Evolutionary conservation across 179 eudicot species (phyloP), one percentile per base, ranked within the genome.

Genomic region (Nepenthes alata): DNA sequence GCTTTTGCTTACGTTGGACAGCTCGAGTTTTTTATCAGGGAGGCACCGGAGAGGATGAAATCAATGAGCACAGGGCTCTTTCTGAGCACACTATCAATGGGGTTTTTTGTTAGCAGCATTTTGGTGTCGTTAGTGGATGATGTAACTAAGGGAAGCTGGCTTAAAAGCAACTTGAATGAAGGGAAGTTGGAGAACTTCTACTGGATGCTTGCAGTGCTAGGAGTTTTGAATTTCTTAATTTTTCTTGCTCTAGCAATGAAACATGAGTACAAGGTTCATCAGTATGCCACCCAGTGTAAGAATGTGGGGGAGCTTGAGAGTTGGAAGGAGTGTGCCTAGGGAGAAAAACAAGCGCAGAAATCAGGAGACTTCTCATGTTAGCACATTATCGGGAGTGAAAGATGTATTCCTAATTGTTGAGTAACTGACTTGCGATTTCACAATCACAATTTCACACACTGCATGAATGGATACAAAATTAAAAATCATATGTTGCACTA

Each of bases 11-110:
- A 89, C 47, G 97, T 89, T 2, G 97, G 97, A 2, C 95, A 89
- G 70, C 90, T 90, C 0, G 97, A 90, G 69, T 90, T 90, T 73
- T 90, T 90, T 80, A 90, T 90, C 41, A 78, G 95, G 67, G 95
- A 90, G 62, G 95, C 97, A 37, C 97, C 97, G 1, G 97, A 89
- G 64, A 85, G 76, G 83, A 89, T 89, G 97, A 89, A 89, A 70
- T 89, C 97, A 0, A 87, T 85, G 97, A 89, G 96, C 79, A 89
- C 96, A 36, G 95, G 96, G 14, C 66, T 89, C 49, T 89, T 89
- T 65, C 55, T 89, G 11, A 85, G 80, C 71, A 80, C 87, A 2
- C 79, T 89, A 2, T 81, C 97, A 0, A 85, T 87, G 87, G 97
- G 97, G 4, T 90, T 78, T 68, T 90, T 80, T 48, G 78, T 90